Percentiles rank a stretch among this genome's conserved stretches.
Conservation (phyloP, 495 filamentous ascomycete species). For the Penicillium paxilli region DNA sequence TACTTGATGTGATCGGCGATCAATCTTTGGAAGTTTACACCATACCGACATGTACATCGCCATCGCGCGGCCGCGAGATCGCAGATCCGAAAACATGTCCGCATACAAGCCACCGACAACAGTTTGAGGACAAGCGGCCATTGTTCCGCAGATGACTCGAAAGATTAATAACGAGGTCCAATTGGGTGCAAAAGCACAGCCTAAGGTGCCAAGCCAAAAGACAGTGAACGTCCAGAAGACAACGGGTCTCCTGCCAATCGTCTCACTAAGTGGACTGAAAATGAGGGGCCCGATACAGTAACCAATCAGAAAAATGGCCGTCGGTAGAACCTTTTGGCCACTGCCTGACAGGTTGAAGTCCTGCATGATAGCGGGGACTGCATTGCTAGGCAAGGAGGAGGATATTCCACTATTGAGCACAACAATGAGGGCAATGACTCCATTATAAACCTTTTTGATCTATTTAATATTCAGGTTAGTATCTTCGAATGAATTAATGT, state of each 20-base stretch:
- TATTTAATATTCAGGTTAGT: constrained; percentile 15
- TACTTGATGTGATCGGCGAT: background rate
- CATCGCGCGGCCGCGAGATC: constrained; percentile 66
- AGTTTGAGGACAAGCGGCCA: constrained; percentile 66
- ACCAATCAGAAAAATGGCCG: constrained; percentile 72
- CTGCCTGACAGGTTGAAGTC: constrained; percentile 37
- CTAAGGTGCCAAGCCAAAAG: constrained; percentile 69
- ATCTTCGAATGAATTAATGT: background rate
- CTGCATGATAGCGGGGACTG: constrained; percentile 51
- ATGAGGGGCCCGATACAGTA: constrained; percentile 66
- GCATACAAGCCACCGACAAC: constrained; percentile 74
- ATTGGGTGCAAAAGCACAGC: constrained; percentile 66
- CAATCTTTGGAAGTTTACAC: background rate
- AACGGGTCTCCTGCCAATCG: constrained; percentile 64
- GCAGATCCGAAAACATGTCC: constrained; percentile 62
- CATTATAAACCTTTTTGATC: constrained; percentile 58
- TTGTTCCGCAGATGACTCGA: constrained; percentile 62
- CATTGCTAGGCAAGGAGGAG: constrained; percentile 66
- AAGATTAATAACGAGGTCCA: constrained; percentile 69
- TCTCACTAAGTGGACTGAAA: constrained; percentile 71
- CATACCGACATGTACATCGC: constrained; percentile 69
- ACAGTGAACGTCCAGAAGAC: constrained; percentile 60
- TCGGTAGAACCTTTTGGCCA: constrained; percentile 63
- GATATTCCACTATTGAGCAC: constrained; percentile 76
- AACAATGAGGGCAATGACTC: constrained; percentile 55